Evolutionary conservation across 495 filamentous ascomycete species (phyloP).

Genomic region (Recurvomyces mirabilis): DNA sequence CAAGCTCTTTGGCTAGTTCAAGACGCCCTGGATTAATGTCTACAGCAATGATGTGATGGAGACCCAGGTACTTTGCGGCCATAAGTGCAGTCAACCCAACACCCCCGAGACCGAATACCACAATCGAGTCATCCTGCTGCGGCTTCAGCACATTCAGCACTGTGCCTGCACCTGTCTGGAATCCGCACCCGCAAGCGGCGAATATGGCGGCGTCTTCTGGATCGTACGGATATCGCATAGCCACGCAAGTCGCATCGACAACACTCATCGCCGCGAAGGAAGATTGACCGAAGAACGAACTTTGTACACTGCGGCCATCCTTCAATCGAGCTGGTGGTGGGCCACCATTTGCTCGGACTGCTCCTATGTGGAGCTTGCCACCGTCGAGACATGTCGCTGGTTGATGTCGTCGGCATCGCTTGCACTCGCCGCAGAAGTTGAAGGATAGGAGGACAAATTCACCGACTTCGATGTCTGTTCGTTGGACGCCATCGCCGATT

Average conservation of each 20-base stretch:
- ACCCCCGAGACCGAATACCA: constrained; percentile 20
- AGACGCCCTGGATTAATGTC: constrained; percentile 16
- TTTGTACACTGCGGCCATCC: constrained; percentile 5
- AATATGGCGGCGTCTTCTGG: constrained; percentile 22
- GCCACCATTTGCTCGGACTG: not conserved
- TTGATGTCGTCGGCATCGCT: constrained; percentile 23
- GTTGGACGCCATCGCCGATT: constrained; percentile 16
- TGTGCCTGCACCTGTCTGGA: constrained; percentile 32
- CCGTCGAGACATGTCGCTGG: constrained; percentile 19
- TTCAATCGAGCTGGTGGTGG: constrained; percentile 1
- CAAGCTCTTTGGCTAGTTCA: constrained; percentile 19
- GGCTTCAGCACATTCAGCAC: constrained; percentile 21
- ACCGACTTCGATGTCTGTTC: constrained; percentile 11
- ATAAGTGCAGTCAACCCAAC: constrained; percentile 25
- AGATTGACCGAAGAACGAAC: constrained; percentile 24
- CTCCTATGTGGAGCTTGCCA: constrained; percentile 8
- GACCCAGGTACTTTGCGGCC: constrained; percentile 19
- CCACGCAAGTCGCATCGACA: constrained; percentile 24
- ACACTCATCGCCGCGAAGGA: constrained; percentile 18
- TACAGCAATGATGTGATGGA: constrained; percentile 20
- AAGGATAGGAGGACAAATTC: constrained; percentile 29
- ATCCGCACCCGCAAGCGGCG: constrained; percentile 33
- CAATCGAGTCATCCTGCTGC: constrained; percentile 11
- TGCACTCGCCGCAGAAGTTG: constrained; percentile 28
- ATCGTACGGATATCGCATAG: constrained; percentile 21